These are phyloP conservation scores for Talaromyces ruber DNA, from an alignment of 495 filamentous ascomycete genomes.

Conservation along the genomic window DNA sequence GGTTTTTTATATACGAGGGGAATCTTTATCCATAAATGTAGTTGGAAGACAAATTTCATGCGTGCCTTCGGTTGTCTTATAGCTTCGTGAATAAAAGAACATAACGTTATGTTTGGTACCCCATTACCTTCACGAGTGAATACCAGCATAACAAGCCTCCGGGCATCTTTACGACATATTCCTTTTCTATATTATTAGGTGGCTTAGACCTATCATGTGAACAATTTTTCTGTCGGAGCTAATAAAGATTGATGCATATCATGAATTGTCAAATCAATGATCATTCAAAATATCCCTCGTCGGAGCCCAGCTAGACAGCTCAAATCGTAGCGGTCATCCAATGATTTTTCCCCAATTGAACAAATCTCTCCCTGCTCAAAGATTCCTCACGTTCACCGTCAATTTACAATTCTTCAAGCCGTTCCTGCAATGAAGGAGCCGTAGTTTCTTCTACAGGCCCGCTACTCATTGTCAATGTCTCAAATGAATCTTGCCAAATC, in stretches of 20 bases:
- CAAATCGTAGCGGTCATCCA: constrained; percentile 22
- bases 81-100: not conserved
- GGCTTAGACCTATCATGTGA: no score
- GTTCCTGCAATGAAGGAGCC: constrained; percentile 21
- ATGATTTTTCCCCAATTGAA: constrained; percentile 21
- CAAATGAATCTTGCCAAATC: constrained; percentile 20
- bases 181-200: no score
- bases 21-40: not conserved
- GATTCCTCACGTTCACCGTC: constrained; percentile 15
- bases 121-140: not conserved
- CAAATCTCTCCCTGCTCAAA: constrained; percentile 21
- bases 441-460: constrained; percentile 9
- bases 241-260: no score
- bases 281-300: constrained; percentile 22
- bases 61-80: not conserved
- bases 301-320: constrained; percentile 24
- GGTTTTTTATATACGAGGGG: not conserved
- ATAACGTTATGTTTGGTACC: not conserved
- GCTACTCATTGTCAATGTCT: constrained; percentile 2
- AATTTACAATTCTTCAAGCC: constrained; percentile 30
- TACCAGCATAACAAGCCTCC: not conserved
- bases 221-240: no score
- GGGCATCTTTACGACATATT: no score
- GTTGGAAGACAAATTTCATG: not conserved
- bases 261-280: constrained; percentile 19